These are phyloP conservation scores for Saccharomycopsis schoenii DNA, from an alignment of 805 yeast genomes.

Conservation along the genomic window DNA sequence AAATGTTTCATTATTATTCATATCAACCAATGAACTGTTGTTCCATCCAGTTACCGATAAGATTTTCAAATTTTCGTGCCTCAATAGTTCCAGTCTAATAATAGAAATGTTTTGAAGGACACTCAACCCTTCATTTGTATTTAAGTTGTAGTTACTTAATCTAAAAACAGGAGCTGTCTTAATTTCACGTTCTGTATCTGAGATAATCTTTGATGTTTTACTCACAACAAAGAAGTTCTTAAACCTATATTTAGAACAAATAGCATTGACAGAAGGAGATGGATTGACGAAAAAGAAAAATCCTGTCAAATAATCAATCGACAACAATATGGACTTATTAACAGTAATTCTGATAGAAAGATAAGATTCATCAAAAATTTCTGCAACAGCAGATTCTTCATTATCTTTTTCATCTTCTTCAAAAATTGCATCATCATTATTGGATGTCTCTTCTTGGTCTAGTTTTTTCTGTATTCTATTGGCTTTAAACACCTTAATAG, in stretches of 20 bases:
- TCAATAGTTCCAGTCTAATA: conserved; percentile 14
- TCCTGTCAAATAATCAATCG: conserved; percentile 17
- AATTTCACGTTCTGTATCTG: conserved; percentile 11
- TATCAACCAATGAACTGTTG: conserved; percentile 9
- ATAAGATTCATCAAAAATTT: conserved; percentile 7
- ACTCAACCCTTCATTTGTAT: conserved; percentile 4
- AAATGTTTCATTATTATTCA: conserved; percentile 4
- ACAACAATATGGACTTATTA: conserved; percentile 7
- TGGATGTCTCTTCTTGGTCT: neutral
- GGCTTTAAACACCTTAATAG: neutral
- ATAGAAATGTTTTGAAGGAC: conserved; percentile 12
- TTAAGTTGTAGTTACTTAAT: neutral
- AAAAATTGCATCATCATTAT: neutral
- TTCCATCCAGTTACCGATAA: conserved; percentile 16
- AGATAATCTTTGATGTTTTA: neutral
- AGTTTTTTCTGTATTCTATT: neutral
- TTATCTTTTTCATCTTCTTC: conserved; percentile 5
- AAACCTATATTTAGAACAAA: conserved; percentile 14
- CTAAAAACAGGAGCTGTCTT: conserved; percentile 8
- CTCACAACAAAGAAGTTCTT: conserved; percentile 10
- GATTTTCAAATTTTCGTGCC: conserved; percentile 17
- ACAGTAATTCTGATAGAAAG: conserved; percentile 6
- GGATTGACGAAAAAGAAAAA: conserved; percentile 15
- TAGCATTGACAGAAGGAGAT: conserved; percentile 17
- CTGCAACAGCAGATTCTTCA: neutral